phyloP scores from a whole-genome alignment of 148 eudicot genomes.

The Vaccinium vitisidaea region DNA sequence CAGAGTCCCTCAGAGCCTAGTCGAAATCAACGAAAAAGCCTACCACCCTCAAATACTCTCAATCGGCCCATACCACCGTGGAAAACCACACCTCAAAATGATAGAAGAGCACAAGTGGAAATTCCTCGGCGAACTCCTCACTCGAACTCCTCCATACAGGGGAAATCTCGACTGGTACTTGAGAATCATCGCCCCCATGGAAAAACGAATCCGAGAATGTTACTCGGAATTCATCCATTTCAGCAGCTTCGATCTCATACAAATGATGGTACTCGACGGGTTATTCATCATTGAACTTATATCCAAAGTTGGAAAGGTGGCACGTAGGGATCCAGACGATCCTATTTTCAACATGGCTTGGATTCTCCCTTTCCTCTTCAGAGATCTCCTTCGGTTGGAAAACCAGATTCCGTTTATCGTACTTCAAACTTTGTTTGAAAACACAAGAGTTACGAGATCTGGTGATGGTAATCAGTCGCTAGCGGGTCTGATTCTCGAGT shows the following conservation, averaged over 20 bases:
- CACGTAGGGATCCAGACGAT: neutral
- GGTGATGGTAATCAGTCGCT: neutral
- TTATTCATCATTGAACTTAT: neutral
- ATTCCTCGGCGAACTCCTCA: neutral
- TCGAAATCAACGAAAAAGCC: neutral
- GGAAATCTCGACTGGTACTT: neutral
- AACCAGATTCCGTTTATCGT: neutral
- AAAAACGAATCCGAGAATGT: neutral
- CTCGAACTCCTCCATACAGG: neutral
- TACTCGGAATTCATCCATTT: neutral
- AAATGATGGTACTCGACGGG: conserved; percentile 9
- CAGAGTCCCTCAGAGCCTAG: neutral
- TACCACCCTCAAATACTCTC: neutral
- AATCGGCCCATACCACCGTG: conserved; percentile 2
- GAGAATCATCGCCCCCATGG: neutral
- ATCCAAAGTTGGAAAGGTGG: neutral
- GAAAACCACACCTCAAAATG: neutral
- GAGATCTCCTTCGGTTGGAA: neutral
- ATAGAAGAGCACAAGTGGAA: neutral
- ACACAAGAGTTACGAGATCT: neutral
- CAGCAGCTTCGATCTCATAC: neutral
- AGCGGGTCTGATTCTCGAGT: neutral
- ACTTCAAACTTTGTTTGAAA: neutral
- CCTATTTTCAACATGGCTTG: neutral
- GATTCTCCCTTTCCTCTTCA: neutral